Percentiles rank a stretch among this genome's conserved stretches.
Conservation (phyloP, 2,329 filamentous ascomycete genomes). For the Akanthomyces uredinophilus region DNA sequence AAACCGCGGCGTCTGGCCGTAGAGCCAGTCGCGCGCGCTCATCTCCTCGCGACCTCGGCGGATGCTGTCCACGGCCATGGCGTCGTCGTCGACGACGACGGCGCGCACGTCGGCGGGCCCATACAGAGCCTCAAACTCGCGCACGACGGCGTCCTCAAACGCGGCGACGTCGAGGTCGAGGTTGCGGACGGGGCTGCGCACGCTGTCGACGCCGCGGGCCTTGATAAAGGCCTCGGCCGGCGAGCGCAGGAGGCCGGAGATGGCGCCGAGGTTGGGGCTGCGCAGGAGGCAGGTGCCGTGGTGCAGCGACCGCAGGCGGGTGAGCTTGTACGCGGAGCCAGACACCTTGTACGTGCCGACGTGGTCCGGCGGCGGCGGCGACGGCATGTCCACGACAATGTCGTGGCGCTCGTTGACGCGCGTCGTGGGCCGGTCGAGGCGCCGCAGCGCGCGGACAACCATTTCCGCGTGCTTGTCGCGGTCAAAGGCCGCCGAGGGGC, state of each 20-base stretch:
- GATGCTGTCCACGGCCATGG: slow-evolving; percentile 46
- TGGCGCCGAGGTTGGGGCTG: slow-evolving; percentile 66
- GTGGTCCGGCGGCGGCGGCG: slow-evolving; percentile 16
- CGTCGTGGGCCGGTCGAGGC: slow-evolving; percentile 52
- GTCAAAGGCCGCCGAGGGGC: slow-evolving; percentile 69
- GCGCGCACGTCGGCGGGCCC: slow-evolving; percentile 32
- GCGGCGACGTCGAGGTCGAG: slow-evolving; percentile 50
- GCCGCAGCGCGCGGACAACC: slow-evolving; percentile 76
- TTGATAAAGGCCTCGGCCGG: slow-evolving; percentile 71
- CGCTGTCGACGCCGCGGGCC: slow-evolving; percentile 84
- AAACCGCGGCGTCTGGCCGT: slow-evolving; percentile 81
- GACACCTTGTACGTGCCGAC: slow-evolving; percentile 67
- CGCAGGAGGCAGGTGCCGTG: slow-evolving; percentile 85
- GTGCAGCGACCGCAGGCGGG: slow-evolving; percentile 72
- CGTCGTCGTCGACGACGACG: slow-evolving; percentile 45
- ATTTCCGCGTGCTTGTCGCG: slow-evolving; percentile 86
- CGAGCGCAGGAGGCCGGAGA: slow-evolving; percentile 69
- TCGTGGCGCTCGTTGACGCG: slow-evolving; percentile 89
- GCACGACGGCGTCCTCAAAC: slow-evolving; percentile 53
- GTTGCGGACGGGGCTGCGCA: slow-evolving; percentile 79
- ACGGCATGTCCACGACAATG: slow-evolving; percentile 65
- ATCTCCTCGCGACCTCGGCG: slow-evolving; percentile 27
- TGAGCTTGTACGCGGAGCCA: slow-evolving; percentile 93
- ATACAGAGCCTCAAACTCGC: slow-evolving; percentile 66
- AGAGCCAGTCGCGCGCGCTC: slow-evolving; percentile 69